These are phyloP conservation scores for Paraconiothyrium brasiliense DNA, from an alignment of 2,329 filamentous ascomycete genomes.

Conservation along the genomic window DNA sequence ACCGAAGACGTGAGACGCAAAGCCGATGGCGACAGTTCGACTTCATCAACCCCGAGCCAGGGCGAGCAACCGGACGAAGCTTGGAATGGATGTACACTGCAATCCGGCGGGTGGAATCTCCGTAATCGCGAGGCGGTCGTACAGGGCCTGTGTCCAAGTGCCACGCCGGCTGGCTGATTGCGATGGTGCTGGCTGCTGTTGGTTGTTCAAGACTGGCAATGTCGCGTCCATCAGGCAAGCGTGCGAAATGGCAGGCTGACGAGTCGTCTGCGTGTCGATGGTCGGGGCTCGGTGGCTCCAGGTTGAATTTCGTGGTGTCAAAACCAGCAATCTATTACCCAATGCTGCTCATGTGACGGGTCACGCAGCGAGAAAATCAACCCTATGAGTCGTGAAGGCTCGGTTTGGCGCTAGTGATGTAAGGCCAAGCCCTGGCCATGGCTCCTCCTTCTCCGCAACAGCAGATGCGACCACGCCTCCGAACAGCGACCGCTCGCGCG, in stretches of 20 bases:
- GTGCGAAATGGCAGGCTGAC: slow-evolving; percentile 6
- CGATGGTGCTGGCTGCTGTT: neutral
- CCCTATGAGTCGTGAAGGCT: slow-evolving; percentile 26
- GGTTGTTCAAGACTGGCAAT: neutral
- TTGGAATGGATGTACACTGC: neutral
- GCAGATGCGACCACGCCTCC: slow-evolving; percentile 24
- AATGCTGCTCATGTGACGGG: slow-evolving; percentile 32
- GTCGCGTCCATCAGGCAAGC: slow-evolving; percentile 2
- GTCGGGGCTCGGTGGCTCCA: slow-evolving; percentile 8
- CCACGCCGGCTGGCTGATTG: slow-evolving; percentile 2
- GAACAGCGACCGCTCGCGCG: slow-evolving; percentile 31
- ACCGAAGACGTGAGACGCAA: slow-evolving; percentile 33
- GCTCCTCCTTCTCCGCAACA: slow-evolving; percentile 19
- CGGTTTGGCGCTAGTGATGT: slow-evolving; percentile 31
- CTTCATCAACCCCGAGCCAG: slow-evolving; percentile 13
- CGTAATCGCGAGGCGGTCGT: neutral
- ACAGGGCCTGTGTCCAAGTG: neutral
- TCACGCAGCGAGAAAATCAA: slow-evolving; percentile 13
- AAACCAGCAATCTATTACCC: slow-evolving; percentile 35
- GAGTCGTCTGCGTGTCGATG: slow-evolving; percentile 11
- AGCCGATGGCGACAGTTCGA: slow-evolving; percentile 34
- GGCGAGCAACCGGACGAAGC: neutral
- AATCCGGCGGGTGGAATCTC: neutral
- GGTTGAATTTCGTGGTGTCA: slow-evolving; percentile 40
- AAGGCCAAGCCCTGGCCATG: slow-evolving; percentile 29